phyloP scores from a whole-genome alignment of 164 flowering plant genomes.

The Buxus sempervirens region DNA sequence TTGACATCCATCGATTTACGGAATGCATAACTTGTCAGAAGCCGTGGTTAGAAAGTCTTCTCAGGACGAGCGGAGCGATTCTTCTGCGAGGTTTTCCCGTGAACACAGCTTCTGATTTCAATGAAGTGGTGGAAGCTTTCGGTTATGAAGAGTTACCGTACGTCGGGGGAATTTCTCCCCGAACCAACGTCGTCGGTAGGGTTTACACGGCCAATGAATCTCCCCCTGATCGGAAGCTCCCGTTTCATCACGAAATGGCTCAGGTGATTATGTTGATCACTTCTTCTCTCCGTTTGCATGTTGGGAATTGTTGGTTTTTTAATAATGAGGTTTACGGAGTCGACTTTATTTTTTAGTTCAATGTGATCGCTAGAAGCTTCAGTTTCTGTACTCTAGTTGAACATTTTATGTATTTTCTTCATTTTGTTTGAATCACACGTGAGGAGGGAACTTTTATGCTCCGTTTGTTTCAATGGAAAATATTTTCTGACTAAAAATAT shows the following conservation, averaged over 20 bases:
- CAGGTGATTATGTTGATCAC: constrained; percentile 25
- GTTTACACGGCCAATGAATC: constrained; percentile 92
- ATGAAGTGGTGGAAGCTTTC: constrained; percentile 82
- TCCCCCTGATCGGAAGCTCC: constrained; percentile 84
- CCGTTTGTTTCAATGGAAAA: too few relatives aligned
- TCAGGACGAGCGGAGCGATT: constrained; percentile 63
- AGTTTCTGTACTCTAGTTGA: too few relatives aligned
- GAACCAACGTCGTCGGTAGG: constrained; percentile 71
- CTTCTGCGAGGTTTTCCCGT: constrained; percentile 74
- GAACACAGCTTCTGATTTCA: constrained; percentile 60
- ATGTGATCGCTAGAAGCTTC: background rate
- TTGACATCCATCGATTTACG: constrained; percentile 15
- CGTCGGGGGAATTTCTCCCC: constrained; percentile 85
- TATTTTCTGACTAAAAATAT: too few relatives aligned
- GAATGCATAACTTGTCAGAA: constrained; percentile 36
- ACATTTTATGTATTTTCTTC: too few relatives aligned
- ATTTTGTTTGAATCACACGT: too few relatives aligned
- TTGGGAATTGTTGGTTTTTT: background rate
- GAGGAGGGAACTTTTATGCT: too few relatives aligned
- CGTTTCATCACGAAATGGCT: constrained; percentile 86
- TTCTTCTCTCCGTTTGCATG: background rate
- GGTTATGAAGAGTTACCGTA: constrained; percentile 83
- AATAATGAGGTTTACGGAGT: background rate
- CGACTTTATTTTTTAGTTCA: background rate
- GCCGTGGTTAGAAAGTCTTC: constrained; percentile 44